phyloP scores from a whole-genome alignment of 805 yeast genomes.

The Barnettozyma botsteinii region DNA sequence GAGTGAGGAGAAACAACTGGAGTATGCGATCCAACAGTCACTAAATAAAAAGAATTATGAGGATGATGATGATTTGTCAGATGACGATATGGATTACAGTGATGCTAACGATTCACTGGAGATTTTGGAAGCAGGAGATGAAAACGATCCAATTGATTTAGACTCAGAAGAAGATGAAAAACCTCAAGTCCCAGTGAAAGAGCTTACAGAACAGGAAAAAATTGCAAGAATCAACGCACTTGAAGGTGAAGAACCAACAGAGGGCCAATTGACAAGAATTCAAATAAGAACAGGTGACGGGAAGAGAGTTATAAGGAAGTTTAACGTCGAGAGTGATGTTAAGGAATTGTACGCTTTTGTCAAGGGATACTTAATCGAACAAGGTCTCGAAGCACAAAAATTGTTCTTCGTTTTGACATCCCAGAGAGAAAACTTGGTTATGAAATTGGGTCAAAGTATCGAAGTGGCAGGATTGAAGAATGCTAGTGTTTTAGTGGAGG shows the following conservation, averaged over 20 bases:
- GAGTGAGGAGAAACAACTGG: slow-evolving; percentile 81
- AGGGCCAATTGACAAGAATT: slow-evolving; percentile 46
- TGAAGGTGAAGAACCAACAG: slow-evolving; percentile 56
- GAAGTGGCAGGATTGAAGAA: slow-evolving; percentile 75
- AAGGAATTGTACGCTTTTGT: slow-evolving; percentile 55
- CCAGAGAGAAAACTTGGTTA: slow-evolving; percentile 48
- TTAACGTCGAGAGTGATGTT: slow-evolving; percentile 55
- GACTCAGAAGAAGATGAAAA: slow-evolving; percentile 17
- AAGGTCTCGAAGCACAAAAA: slow-evolving; percentile 28
- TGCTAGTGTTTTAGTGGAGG: slow-evolving; percentile 45
- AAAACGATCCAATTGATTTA: slow-evolving; percentile 21
- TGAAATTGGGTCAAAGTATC: slow-evolving; percentile 49
- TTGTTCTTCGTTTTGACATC: slow-evolving; percentile 39
- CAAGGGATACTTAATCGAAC: slow-evolving; percentile 47
- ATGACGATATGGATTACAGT: slow-evolving; percentile 16
- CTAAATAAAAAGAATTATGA: slow-evolving; percentile 29
- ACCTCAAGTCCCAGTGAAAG: slow-evolving; percentile 10
- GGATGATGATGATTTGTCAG: slow-evolving; percentile 9
- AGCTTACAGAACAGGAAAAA: slow-evolving; percentile 35
- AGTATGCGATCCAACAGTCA: slow-evolving; percentile 67
- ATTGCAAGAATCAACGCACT: slow-evolving; percentile 45
- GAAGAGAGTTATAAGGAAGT: slow-evolving; percentile 68
- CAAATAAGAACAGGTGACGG: slow-evolving; percentile 91
- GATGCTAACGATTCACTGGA: slow-evolving; percentile 22
- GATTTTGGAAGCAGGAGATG: slow-evolving; percentile 12